phyloP scores from a whole-genome alignment of 1,139 yeast species.

The Hemisphaericaspora xylanilytica region DNA sequence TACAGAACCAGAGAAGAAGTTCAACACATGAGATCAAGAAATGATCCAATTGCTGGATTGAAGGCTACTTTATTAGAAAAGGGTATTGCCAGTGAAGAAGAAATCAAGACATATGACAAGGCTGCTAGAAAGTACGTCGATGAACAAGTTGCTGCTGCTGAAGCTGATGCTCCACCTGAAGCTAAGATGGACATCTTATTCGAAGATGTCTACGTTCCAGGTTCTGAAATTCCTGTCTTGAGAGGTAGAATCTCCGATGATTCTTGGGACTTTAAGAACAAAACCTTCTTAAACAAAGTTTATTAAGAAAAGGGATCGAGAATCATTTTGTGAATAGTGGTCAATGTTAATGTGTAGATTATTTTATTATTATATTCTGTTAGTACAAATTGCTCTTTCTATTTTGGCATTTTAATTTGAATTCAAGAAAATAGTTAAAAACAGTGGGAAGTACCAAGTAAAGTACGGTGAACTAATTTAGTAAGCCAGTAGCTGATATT shows the following conservation, averaged over 20 bases:
- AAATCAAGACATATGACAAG: slow-evolving; percentile 90
- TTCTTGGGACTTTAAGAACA: slow-evolving; percentile 79
- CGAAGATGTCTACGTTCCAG: slow-evolving; percentile 95
- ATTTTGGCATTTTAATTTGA: not conserved
- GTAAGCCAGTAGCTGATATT: too few species aligned
- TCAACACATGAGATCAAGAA: slow-evolving; percentile 98
- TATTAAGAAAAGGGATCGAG: slow-evolving; percentile 27
- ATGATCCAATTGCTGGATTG: slow-evolving; percentile 96
- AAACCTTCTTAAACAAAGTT: slow-evolving; percentile 60
- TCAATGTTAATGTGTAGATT: not conserved
- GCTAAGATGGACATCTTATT: slow-evolving; percentile 92
- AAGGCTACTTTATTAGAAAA: slow-evolving; percentile 81
- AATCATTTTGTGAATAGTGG: not conserved
- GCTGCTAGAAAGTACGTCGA: slow-evolving; percentile 94
- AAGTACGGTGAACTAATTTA: too few species aligned
- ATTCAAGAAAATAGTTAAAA: too few species aligned
- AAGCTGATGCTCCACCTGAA: slow-evolving; percentile 91
- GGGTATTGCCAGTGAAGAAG: slow-evolving; percentile 87
- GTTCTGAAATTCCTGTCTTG: slow-evolving; percentile 85
- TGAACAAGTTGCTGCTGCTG: slow-evolving; percentile 91
- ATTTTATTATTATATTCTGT: not conserved
- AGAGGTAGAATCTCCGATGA: slow-evolving; percentile 98
- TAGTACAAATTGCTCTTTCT: not conserved
- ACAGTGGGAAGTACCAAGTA: too few species aligned
- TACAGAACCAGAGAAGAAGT: slow-evolving; percentile 99